phyloP scores from a whole-genome alignment of 345 rosid genomes.

The Hypericum androsaemum region DNA sequence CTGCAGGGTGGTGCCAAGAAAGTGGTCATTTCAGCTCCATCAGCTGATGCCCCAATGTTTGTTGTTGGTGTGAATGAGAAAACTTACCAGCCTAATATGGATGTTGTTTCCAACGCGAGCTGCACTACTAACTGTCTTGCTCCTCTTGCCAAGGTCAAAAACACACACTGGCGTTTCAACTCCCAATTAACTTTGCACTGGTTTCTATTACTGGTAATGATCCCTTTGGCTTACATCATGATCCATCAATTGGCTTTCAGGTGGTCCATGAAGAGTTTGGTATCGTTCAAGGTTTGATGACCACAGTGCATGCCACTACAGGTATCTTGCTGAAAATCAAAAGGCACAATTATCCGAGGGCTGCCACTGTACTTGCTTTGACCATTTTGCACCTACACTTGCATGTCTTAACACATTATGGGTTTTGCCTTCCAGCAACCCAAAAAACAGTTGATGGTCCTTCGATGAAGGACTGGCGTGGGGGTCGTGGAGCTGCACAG shows the following conservation, averaged over 20 bases:
- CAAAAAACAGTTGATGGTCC: slow-evolving; percentile 99
- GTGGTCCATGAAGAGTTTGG: slow-evolving; percentile 98
- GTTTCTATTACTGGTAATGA: background rate
- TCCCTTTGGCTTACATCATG: background rate
- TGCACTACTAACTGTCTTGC: slow-evolving; percentile 99
- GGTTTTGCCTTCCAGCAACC: slow-evolving; percentile 52
- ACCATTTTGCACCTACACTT: too few relatives aligned
- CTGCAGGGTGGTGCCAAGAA: slow-evolving; percentile 92
- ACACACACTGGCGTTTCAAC: slow-evolving; percentile 9
- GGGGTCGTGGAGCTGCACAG: slow-evolving; percentile 96
- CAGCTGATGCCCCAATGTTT: slow-evolving; percentile 99
- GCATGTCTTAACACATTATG: slow-evolving; percentile 10
- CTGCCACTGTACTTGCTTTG: too few relatives aligned
- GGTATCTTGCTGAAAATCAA: slow-evolving; percentile 40
- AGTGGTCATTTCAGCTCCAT: slow-evolving; percentile 96
- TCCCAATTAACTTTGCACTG: background rate
- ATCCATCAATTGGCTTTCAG: slow-evolving; percentile 26
- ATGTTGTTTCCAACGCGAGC: slow-evolving; percentile 95
- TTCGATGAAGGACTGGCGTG: slow-evolving; percentile 98
- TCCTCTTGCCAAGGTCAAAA: slow-evolving; percentile 92
- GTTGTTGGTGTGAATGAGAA: slow-evolving; percentile 95
- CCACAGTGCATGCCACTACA: slow-evolving; percentile 98
- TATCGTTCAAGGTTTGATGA: slow-evolving; percentile 93
- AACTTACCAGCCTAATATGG: slow-evolving; percentile 75
- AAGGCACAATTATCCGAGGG: too few relatives aligned